phyloP scores from a whole-genome alignment of 257 asterid genomes.

The Lantana camara region DNA sequence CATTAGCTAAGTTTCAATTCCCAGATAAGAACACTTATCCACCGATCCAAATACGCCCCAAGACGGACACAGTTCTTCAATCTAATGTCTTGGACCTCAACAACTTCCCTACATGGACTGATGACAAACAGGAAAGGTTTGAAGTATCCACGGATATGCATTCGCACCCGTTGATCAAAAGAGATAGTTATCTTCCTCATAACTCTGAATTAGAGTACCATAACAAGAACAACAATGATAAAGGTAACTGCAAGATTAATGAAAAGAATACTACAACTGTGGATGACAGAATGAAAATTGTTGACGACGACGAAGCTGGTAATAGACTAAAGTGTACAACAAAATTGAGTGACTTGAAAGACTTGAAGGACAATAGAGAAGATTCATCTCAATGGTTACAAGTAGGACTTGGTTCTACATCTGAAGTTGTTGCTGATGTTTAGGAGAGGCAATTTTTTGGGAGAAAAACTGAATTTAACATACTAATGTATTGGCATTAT shows the following conservation, averaged over 20 bases:
- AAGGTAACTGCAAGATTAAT: background rate
- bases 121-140: conserved; percentile 49
- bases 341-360: conserved; percentile 57
- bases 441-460: no score
- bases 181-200: background rate
- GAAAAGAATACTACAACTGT: conserved; percentile 6
- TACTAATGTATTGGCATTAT: no score
- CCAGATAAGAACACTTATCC: conserved; percentile 32
- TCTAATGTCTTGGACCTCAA: conserved; percentile 65
- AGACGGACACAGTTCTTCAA: background rate
- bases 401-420: conserved; percentile 75
- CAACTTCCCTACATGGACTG: conserved; percentile 70
- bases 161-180: conserved; percentile 46
- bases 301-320: conserved; percentile 66
- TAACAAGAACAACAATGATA: background rate
- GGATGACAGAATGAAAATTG: background rate
- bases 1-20: conserved; percentile 46
- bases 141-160: conserved; percentile 71
- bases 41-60: background rate
- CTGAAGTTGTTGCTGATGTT: conserved; percentile 30
- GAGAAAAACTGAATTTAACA: no score
- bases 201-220: background rate
- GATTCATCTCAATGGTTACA: conserved; percentile 72
- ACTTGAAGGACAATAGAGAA: conserved; percentile 46
- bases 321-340: conserved; percentile 54